Base-by-base conservation (phyloP, 2,329 filamentous ascomycete species). In the Scedosporium aurantiacum region DNA sequence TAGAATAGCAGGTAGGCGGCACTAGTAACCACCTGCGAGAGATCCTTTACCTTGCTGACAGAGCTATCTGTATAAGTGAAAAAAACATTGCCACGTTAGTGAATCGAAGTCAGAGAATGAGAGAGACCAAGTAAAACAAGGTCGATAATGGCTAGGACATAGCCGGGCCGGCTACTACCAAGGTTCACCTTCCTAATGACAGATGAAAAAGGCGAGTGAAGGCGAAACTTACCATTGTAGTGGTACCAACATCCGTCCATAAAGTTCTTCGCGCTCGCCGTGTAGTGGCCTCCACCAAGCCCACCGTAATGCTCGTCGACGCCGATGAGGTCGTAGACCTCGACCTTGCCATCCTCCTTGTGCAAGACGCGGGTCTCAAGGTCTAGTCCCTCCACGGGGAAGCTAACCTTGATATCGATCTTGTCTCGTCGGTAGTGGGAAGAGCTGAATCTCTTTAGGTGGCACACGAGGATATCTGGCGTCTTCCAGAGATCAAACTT, bases 401-500 rank as follows among this genome's bases (percentile, higher is more conserved):
- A 99, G 68, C 97, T 90, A 23, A 99, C 91, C 8, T 89, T 76
- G 6, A 92, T 86, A 68, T 97, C 92, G 56, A 99, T 81, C 78
- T 99, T 99, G 73, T 97, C 91, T 61, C 92, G 81, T 66, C 92
- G 87, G 64, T 81, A 87, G 16, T 90, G 86, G 66, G 86, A 88
- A 25, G 89, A 91, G 70, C 91, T 96, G 72, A 99, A 99, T 5
- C 94, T 86, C 79, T 99, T 99, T 58, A 99, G 80, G 70, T 99
- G 94, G 64, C 97, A 88, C 52, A 97, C 88, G 16, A 99, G 82
- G 64, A 97, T 95, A 72, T 99, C 94, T 0, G 94, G 94, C 2
- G 90, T 88, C 70, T 93, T 97, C 94, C 94, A 99, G 18, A 99
- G 83, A 70, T 97, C 92, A 60, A 99, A 91, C 69, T 94, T 97